These are phyloP conservation scores for Cordyceps fumosorosea DNA, from an alignment of 2,329 filamentous ascomycete genomes.

Conservation along the genomic window DNA sequence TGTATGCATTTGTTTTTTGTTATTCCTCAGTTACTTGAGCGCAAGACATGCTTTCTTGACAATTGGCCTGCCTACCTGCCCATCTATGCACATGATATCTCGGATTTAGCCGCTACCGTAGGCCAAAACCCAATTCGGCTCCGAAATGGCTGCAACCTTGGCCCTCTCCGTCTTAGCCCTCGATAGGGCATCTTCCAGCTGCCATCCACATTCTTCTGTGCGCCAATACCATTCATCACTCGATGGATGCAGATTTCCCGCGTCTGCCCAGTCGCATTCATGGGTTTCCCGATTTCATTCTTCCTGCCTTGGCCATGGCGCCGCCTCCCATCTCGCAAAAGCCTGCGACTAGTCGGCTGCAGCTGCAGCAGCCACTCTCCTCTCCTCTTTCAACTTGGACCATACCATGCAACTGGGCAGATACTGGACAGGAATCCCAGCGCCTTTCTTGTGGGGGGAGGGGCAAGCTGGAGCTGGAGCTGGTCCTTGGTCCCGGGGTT, in stretches of 20 bases:
- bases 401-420: no score
- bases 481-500: neutral
- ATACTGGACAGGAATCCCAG: neutral
- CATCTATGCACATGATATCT: neutral
- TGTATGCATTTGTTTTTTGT: neutral
- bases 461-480: neutral
- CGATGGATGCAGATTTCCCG: neutral
- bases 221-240: no score
- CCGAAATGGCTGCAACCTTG: constrained; percentile 3
- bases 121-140: constrained; percentile 1
- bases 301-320: neutral
- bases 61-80: neutral
- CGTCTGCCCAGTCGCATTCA: neutral
- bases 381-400: no score
- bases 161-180: neutral
- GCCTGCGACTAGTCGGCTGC: neutral
- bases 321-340: neutral
- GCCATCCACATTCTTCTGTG: no score
- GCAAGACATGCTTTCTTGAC: neutral
- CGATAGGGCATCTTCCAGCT: neutral
- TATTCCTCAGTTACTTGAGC: neutral
- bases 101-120: constrained; percentile 6
- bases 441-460: constrained; percentile 3
- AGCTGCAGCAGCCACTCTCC: neutral
- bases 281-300: neutral